A percentile compares a stretch with the other conserved stretches of the same genome.
Evolutionary conservation across 306 rosid species (phyloP).

Genomic region (Pterocarpus macrocarpus): DNA sequence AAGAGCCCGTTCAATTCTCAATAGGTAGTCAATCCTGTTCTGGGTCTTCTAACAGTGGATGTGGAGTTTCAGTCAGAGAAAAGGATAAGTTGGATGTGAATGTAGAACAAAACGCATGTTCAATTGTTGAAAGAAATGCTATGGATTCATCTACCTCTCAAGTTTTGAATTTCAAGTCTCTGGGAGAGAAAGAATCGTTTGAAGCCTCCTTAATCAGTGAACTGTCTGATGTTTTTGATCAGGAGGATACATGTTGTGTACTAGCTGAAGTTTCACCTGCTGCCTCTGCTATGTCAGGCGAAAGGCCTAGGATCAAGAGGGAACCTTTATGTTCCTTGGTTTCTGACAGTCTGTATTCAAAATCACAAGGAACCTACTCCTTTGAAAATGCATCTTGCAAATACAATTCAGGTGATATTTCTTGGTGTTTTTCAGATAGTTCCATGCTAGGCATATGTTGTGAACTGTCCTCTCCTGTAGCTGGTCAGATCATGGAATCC

Average conservation of each 20-base stretch:
- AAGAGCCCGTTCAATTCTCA: conserved; percentile 29
- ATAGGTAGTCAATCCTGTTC: conserved; percentile 14
- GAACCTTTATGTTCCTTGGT: conserved; percentile 42
- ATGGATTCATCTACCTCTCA: conserved; percentile 32
- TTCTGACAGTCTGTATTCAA: conserved; percentile 46
- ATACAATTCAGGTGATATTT: conserved; percentile 40
- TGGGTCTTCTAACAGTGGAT: conserved; percentile 37
- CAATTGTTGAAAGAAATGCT: conserved; percentile 48
- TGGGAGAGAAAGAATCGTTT: conserved; percentile 46
- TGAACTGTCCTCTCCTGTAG: conserved; percentile 32
- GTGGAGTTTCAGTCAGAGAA: conserved; percentile 5
- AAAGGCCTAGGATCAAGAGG: conserved; percentile 33
- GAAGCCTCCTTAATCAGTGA: conserved; percentile 40
- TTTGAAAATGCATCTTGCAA: conserved; percentile 41
- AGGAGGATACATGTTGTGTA: conserved; percentile 29
- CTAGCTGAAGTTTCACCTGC: conserved; percentile 37
- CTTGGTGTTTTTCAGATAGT: conserved; percentile 44
- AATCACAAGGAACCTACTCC: conserved; percentile 46
- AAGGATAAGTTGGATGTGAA: conserved; percentile 33
- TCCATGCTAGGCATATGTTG: conserved; percentile 41
- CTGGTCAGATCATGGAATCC: conserved; percentile 41
- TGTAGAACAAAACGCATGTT: conserved; percentile 42
- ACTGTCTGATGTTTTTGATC: conserved; percentile 32
- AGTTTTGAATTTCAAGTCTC: conserved; percentile 43
- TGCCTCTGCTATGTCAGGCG: conserved; percentile 45